These are phyloP conservation scores for Erythrophleum ivorense DNA, from an alignment of 331 rosid genomes.

Conservation along the genomic window DNA sequence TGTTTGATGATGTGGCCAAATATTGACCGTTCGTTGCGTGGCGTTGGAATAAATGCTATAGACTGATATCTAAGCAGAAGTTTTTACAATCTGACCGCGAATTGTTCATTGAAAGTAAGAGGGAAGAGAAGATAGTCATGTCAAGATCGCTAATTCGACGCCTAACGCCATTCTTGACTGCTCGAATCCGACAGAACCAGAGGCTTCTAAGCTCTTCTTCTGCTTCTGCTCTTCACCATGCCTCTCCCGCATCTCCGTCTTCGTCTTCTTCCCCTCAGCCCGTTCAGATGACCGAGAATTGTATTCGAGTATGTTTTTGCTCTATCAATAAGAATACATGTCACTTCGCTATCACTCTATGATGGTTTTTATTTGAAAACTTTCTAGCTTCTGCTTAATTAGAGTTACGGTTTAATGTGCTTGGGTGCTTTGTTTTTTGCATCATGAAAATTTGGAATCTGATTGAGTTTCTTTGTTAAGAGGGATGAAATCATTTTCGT, in stretches of 20 bases:
- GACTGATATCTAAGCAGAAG: neutral
- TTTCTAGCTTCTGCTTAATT: neutral
- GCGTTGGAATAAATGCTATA: neutral
- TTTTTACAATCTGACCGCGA: neutral
- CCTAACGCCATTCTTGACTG: constrained; percentile 44
- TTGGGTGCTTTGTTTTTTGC: neutral
- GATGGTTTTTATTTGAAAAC: neutral
- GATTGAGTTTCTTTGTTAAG: neutral
- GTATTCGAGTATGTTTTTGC: constrained; percentile 52
- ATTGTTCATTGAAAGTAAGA: neutral
- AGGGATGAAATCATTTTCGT: neutral
- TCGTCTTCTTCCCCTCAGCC: constrained; percentile 43
- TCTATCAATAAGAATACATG: neutral
- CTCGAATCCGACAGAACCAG: constrained; percentile 60
- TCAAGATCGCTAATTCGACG: constrained; percentile 55
- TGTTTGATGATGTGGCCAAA: neutral
- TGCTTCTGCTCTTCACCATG: constrained; percentile 51
- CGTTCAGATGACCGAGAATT: constrained; percentile 55
- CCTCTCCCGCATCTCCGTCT: constrained; percentile 45
- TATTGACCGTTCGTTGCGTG: neutral
- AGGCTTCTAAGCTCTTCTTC: constrained; percentile 58
- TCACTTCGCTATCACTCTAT: neutral
- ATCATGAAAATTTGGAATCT: neutral
- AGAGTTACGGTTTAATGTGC: neutral
- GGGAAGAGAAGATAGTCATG: constrained; percentile 36